Percentiles rank a stretch among this genome's conserved stretches.
Conservation (phyloP, 805 yeast species). For the Sugiyamaella floridensis region DNA sequence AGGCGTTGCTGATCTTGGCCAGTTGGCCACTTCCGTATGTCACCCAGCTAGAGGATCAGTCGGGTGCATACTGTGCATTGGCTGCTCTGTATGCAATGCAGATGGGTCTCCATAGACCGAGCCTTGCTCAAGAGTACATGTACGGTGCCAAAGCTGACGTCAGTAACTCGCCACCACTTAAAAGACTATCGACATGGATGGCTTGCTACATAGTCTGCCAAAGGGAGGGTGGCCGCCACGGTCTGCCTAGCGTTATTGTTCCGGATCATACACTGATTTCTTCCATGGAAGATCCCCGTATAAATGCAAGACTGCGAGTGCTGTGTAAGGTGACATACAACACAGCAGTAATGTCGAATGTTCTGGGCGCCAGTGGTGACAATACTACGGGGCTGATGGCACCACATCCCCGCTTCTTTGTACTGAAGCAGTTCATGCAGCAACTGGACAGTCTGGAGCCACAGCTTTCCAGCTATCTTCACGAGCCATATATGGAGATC, state of each 20-base stretch:
- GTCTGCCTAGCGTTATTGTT: constrained; percentile 1
- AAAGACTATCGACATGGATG: constrained; percentile 9
- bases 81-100: constrained; percentile 1
- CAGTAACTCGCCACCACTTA: neutral
- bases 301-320: constrained; percentile 2
- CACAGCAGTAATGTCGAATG: constrained; percentile 1
- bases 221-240: neutral
- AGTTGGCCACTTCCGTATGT: constrained; percentile 6
- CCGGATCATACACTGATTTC: constrained; percentile 1
- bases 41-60: constrained; percentile 1
- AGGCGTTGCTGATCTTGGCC: constrained; percentile 2
- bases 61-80: constrained; percentile 1
- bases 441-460: neutral
- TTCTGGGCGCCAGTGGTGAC: constrained; percentile 4
- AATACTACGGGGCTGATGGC: constrained; percentile 3
- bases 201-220: constrained; percentile 2
- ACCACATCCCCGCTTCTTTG: constrained; percentile 1
- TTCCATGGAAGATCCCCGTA: constrained; percentile 1
- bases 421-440: constrained; percentile 6
- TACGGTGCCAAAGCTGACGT: neutral
- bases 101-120: constrained; percentile 2
- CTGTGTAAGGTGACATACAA: constrained; percentile 2
- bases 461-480: neutral
- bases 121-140: neutral
- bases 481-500: constrained; percentile 2